phyloP scores from a whole-genome alignment of 1,139 yeast genomes.

The Taphrina wiesneri region DNA sequence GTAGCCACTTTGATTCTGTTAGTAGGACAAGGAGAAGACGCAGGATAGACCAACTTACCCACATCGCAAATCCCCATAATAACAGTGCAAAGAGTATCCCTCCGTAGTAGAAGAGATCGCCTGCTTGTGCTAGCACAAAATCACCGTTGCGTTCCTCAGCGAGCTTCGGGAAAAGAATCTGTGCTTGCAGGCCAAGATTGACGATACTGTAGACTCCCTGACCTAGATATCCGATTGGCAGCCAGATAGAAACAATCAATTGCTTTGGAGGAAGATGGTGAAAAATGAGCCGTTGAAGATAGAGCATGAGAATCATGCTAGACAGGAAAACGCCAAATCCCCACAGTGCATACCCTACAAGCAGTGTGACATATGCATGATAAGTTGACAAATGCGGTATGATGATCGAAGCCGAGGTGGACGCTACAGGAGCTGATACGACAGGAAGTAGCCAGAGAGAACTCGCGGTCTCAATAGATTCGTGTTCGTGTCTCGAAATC shows the following conservation, averaged over 20 bases:
- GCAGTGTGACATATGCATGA: conserved; percentile 23
- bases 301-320: conserved; percentile 29
- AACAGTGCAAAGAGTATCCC: conserved; percentile 12
- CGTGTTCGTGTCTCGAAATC: conserved; percentile 31
- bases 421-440: conserved; percentile 26
- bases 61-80: conserved; percentile 31
- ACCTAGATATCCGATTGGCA: conserved; percentile 27
- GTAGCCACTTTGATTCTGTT: conserved; percentile 1
- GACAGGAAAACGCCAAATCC: conserved; percentile 30
- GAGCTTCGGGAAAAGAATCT: conserved; percentile 7
- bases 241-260: conserved; percentile 27
- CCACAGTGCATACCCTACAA: conserved; percentile 25
- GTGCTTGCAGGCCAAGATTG: conserved; percentile 21
- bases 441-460: conserved; percentile 32
- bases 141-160: background rate
- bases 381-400: conserved; percentile 12
- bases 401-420: conserved; percentile 27
- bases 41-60: background rate
- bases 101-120: conserved; percentile 11
- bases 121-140: conserved; percentile 18
- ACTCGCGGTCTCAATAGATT: conserved; percentile 14
- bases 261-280: conserved; percentile 32
- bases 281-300: conserved; percentile 24
- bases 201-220: conserved; percentile 23
- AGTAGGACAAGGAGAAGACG: background rate